A percentile compares a stretch with the other conserved stretches of the same genome.
Evolutionary conservation across 805 yeast genomes (phyloP).

Genomic region (Hanseniaspora hatyaiensis): DNA sequence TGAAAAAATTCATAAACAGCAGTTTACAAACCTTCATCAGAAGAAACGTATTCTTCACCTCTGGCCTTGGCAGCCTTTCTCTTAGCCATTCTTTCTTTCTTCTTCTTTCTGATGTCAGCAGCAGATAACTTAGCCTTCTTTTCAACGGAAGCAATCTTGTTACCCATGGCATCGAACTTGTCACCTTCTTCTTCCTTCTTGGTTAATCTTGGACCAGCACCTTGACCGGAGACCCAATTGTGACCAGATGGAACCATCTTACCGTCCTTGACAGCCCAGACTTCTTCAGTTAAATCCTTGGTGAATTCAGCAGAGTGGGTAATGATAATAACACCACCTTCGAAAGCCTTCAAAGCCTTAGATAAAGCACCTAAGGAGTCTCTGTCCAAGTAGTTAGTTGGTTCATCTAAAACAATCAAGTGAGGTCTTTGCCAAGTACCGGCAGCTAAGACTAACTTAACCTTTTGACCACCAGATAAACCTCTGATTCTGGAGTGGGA

Average conservation of each 20-base stretch:
- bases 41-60: slow-evolving; percentile 98
- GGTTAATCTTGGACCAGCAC: slow-evolving; percentile 98
- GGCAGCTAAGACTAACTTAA: slow-evolving; percentile 98
- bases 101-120: slow-evolving; percentile 99
- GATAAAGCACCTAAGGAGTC: slow-evolving; percentile 99
- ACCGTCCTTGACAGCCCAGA: slow-evolving; percentile 99
- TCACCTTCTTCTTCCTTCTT: slow-evolving; percentile 95
- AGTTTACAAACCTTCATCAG: slow-evolving; percentile 61
- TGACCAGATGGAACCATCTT: slow-evolving; percentile 99
- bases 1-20: too few relatives aligned
- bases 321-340: slow-evolving; percentile 99
- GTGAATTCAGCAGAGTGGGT: slow-evolving; percentile 99
- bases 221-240: slow-evolving; percentile 99
- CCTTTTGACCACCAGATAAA: slow-evolving; percentile 99
- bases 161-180: slow-evolving; percentile 99
- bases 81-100: slow-evolving; percentile 99
- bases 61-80: slow-evolving; percentile 98
- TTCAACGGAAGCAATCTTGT: slow-evolving; percentile 93
- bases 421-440: slow-evolving; percentile 99
- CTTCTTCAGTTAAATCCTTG: slow-evolving; percentile 98
- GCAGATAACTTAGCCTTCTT: slow-evolving; percentile 96
- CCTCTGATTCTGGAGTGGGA: slow-evolving; percentile 99
- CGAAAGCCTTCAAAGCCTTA: slow-evolving; percentile 96
- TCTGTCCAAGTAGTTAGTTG: slow-evolving; percentile 98
- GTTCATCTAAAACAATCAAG: slow-evolving; percentile 97